These are phyloP conservation scores for Leishmania mexicana DNA, from an alignment of 208 protist species.

Conservation along the genomic window DNA sequence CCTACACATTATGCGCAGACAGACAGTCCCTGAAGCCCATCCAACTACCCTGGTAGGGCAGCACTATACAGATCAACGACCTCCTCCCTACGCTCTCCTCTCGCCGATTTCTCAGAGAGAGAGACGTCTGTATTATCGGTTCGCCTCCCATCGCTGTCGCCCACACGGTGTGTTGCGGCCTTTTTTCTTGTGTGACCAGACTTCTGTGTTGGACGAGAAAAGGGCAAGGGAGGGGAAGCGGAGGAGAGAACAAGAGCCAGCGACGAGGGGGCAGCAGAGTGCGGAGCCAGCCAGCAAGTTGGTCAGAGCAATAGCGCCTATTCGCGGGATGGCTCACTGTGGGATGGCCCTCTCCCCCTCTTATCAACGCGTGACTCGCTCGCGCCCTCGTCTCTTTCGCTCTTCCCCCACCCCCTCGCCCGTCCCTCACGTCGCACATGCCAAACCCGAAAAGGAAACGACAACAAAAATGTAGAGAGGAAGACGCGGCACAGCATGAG, in stretches of 20 bases:
- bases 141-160: background rate
- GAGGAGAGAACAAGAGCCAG: background rate
- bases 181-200: background rate
- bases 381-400: background rate
- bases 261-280: background rate
- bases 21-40: background rate
- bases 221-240: background rate
- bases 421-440: background rate
- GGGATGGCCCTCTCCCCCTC: background rate
- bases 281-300: background rate
- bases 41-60: background rate
- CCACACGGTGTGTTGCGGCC: background rate
- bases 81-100: background rate
- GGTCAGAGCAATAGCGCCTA: background rate
- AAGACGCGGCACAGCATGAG: background rate
- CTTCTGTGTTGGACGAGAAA: background rate
- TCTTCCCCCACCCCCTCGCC: background rate
- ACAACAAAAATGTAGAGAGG: background rate
- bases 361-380: background rate
- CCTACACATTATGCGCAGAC: background rate
- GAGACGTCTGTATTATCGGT: background rate
- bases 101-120: background rate
- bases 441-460: background rate
- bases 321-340: background rate
- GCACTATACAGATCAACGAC: background rate